Percentiles rank a stretch among this genome's conserved stretches.
Conservation (phyloP, 257 asterid genomes). For the Fraxinus anomala region DNA sequence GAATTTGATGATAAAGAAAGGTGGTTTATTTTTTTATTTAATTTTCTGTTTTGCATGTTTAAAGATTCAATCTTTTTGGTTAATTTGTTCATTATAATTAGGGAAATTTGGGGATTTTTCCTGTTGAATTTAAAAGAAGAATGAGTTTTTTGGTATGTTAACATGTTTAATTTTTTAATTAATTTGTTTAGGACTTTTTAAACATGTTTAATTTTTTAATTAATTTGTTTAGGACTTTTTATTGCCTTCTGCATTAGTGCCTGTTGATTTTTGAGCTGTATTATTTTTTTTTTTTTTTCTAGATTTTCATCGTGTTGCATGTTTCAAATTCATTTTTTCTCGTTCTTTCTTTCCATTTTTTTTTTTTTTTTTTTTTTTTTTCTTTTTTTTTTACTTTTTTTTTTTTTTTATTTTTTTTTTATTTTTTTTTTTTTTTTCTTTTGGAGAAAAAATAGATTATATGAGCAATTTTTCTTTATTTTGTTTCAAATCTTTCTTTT, state of each 20-base stretch:
- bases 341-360: neutral
- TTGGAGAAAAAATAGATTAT: neutral
- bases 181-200: neutral
- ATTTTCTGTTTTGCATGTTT: slow-evolving; percentile 1
- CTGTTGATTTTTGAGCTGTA: neutral
- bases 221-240: neutral
- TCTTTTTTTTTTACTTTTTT: neutral
- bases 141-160: neutral
- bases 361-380: neutral
- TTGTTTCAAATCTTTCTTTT: neutral
- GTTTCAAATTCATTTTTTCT: neutral
- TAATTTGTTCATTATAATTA: neutral
- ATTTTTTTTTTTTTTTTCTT: neutral
- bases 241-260: neutral
- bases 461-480: neutral
- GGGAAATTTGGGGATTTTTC: neutral
- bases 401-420: too few species aligned
- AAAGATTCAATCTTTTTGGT: neutral
- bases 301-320: neutral
- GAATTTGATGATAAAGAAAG: slow-evolving; percentile 38
- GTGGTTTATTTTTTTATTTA: slow-evolving; percentile 17
- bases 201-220: neutral
- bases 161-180: neutral
- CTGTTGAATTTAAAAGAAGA: neutral
- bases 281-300: neutral